phyloP scores from a whole-genome alignment of 805 yeast genomes.

The Teunomyces lycoperdinae region DNA sequence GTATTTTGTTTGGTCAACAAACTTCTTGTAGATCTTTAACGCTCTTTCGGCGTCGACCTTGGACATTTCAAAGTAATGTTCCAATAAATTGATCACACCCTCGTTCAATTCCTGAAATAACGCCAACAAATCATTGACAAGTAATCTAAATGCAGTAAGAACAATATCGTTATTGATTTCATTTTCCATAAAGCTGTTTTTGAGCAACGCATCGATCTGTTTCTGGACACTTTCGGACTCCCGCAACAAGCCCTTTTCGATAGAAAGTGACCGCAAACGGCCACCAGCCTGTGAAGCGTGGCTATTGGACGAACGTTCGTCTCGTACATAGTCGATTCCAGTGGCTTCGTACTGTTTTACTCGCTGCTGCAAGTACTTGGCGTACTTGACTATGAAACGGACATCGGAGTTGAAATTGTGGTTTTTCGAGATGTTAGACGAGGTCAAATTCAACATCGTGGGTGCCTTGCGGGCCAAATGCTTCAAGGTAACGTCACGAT shows the following conservation, averaged over 20 bases:
- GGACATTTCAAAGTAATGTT: conserved; percentile 92
- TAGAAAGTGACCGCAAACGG: conserved; percentile 58
- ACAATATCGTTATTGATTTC: conserved; percentile 84
- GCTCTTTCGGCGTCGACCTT: conserved; percentile 84
- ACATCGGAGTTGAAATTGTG: conserved; percentile 46
- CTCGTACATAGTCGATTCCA: conserved; percentile 74
- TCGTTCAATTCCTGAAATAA: conserved; percentile 89
- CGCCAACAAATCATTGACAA: conserved; percentile 85
- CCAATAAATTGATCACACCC: conserved; percentile 90
- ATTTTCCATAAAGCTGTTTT: conserved; percentile 70
- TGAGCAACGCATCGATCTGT: conserved; percentile 73
- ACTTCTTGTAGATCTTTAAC: conserved; percentile 74
- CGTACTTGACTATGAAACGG: conserved; percentile 59
- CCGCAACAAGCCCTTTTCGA: conserved; percentile 77
- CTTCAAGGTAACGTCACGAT: conserved; percentile 64
- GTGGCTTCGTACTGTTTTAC: conserved; percentile 67
- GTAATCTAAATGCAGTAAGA: conserved; percentile 77
- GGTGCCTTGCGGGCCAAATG: conserved; percentile 50
- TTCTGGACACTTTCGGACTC: conserved; percentile 82
- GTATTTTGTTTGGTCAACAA: conserved; percentile 80
- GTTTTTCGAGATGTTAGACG: conserved; percentile 36
- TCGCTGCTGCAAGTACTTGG: conserved; percentile 65
- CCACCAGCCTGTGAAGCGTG: conserved; percentile 50
- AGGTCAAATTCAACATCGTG: conserved; percentile 46
- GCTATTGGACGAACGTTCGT: conserved; percentile 47